A percentile compares a stretch with the other conserved stretches of the same genome.
These are phyloP conservation scores for Pleurotus citrinopileatus DNA, from an alignment of 768 basidiomycete species.

Conservation along the genomic window DNA sequence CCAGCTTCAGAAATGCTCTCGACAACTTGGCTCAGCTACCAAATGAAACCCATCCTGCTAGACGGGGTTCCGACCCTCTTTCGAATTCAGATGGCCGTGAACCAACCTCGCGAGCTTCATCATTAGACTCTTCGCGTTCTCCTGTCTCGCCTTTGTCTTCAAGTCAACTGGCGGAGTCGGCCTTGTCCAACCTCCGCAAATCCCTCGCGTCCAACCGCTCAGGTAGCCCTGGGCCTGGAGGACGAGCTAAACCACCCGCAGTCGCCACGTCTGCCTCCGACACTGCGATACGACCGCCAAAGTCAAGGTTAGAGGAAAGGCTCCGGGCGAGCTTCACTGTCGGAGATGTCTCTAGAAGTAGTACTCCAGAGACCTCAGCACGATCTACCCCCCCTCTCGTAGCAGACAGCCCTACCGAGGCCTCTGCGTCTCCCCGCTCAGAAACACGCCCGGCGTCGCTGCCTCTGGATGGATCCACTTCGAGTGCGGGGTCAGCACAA, in stretches of 20 bases:
- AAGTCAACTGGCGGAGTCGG: constrained; percentile 57
- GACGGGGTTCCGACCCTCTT: constrained; percentile 30
- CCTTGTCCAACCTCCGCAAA: constrained; percentile 60
- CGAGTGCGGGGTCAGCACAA: too few species aligned
- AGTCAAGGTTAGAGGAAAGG: constrained; percentile 72
- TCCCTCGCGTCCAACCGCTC: constrained; percentile 54
- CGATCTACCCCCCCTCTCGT: constrained; percentile 20
- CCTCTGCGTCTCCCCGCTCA: background rate
- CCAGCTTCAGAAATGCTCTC: constrained; percentile 68
- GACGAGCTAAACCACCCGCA: constrained; percentile 16
- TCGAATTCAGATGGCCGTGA: constrained; percentile 16
- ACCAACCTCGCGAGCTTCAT: constrained; percentile 30
- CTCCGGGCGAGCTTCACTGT: constrained; percentile 59
- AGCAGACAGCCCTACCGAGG: background rate
- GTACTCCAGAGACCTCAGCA: constrained; percentile 38
- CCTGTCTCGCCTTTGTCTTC: constrained; percentile 39
- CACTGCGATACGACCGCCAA: constrained; percentile 26
- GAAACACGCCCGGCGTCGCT: background rate
- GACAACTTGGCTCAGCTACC: constrained; percentile 61
- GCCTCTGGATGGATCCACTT: background rate
- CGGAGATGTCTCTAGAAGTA: constrained; percentile 48
- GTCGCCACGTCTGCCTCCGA: constrained; percentile 12
- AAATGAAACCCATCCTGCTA: constrained; percentile 11
- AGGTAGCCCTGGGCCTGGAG: constrained; percentile 23
- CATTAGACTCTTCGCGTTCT: constrained; percentile 26